Evolutionary conservation across 176 grass and related monocot species (phyloP), one percentile per base, ranked within the genome.

Genomic region (Cymbopogon citratus): DNA sequence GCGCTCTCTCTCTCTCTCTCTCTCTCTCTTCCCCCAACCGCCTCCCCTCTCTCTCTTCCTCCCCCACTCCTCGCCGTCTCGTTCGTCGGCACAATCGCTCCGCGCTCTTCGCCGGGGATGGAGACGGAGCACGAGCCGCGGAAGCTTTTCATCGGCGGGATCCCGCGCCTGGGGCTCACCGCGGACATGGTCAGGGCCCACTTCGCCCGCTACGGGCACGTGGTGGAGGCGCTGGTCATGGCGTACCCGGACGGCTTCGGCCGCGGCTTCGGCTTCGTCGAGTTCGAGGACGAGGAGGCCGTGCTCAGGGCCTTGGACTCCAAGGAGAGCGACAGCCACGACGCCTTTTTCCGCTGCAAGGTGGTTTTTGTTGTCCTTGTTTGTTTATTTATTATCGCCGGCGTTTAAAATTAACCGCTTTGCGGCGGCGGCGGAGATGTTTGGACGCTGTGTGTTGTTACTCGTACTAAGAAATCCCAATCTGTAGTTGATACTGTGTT

Each of bases 221-320:
- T 93, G 46, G 52, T 82, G 39, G 43, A 73, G 19, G 85, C 82
- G 6, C 62, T 81, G 63, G 86, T 91, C 12, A 84, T 97, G 73
- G 36, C 38, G 15, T 15, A 78, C 9, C 35, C 75, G 40, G 46
- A 63, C 9, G 81, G 84, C 18, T 23, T 52, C 0, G 57, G 87
- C 46, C 86, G 87, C 38, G 87, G 87, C 4, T 91, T 94, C 87
- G 90, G 83, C 3, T 95, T 95, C 85, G 81, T 94, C n/a, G 83
- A 90, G 78, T 95, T 92, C 57, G n/a, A 51, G n/a, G 79, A 88
- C 60, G 87, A 83, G 13, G 63, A 34, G 11, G 76, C 75, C 2
- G 41, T 78, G 29, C 39, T 57, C 16, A 87, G 79, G 59, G 90
- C 87, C 39, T 65, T 92, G 5, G 44, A 89, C 12, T 63, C 74